Evolutionary conservation across 495 filamentous ascomycete genomes (phyloP), one percentile per base, ranked within the genome.

Genomic region (Amniculicola lignicola): DNA sequence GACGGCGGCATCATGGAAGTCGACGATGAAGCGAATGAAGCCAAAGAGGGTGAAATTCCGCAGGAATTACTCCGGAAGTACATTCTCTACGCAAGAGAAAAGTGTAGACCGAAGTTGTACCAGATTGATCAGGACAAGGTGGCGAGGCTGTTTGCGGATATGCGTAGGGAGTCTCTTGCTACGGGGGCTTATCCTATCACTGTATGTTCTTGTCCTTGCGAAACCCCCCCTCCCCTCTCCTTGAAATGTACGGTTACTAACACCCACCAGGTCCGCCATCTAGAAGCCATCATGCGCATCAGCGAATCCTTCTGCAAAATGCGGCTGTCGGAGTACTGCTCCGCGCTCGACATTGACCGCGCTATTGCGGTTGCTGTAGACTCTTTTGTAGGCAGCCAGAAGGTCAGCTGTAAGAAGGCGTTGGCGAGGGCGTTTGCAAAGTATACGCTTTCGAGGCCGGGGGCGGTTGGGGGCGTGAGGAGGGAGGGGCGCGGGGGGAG

Each of bases 41-140:
- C 72, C 74, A 47, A 79, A 18, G 78, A 82, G 61, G 83, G 83
- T 66, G 85, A 93, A 57, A 93, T 97, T 54, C 82, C 90, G 0
- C 94, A 99, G 69, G 89, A 95, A 59, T 74, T 97, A 44, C 74
- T 99, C 54, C 76, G 94, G 57, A 99, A 99, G 74, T 99, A 97
- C 70, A 97, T 99, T 64, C 79, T 97, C 29, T 97, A 96, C 67
- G 91, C 94, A 1, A 81, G 94, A 21, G 92, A 97, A 70, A 84
- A 84, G 60, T 94, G 89, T 72, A 78, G 79, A 54, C 94, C 94
- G 27, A 96, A 97, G 70, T 77, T 99, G 29, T 92, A 96, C 66
- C 90, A 97, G 69, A 96, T 99, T 73, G 94, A 99, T 65, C 88
- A 95, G 68, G 94, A 97, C 68, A 99, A 99, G 74, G 81, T 99